Base-by-base conservation (phyloP, 345 rosid genomes). In the Durio zibethinus region DNA sequence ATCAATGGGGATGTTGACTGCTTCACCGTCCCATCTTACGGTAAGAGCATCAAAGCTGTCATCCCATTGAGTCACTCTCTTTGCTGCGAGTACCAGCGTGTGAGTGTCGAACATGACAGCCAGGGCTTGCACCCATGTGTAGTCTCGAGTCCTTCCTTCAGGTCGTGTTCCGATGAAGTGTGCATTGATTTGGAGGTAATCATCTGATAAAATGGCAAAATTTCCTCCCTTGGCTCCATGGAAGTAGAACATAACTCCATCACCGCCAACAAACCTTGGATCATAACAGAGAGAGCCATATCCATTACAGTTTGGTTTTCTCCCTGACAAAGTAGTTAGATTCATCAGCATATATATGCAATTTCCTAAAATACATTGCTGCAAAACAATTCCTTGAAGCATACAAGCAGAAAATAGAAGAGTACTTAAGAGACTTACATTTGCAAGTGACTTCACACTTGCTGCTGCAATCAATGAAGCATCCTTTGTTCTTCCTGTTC, bases 91-190 rank as follows among this genome's bases (percentile, higher is more conserved):
- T 76, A 87, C 89, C 3, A 94, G 88, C 25, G 86, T 91, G 87
- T 91, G 93, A 35, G 79, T 76, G 53, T 89, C 91, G 66, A 92
- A 91, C 90, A 94, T 88, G 78, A 90, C 84, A 5, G 90, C 84
- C 57, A 94, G 76, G 59, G 98, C 93, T 74, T 94, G 96, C 52
- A 94, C 97, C 98, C 97, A 94, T 31, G 98, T 94, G 86, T 60
- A 94, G 85, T 94, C 97, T 18, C 98, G 86, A 16, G 90, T 89
- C 81, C 97, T 83, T 9, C 93, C 97, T 70, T 76, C 29, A 0
- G 98, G 98, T 25, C 97, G 82, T 33, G 93, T 90, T 23, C 98
- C 98, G 2, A 94, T 94, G 82, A 94, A 87, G 66, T 88, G 98
- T 57, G 97, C 97, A 76, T 94, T 94, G 82, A 94, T 91, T 50